Base-by-base conservation (phyloP, 768 basidiomycete genomes). In the Tylopilus subfusipes region DNA sequence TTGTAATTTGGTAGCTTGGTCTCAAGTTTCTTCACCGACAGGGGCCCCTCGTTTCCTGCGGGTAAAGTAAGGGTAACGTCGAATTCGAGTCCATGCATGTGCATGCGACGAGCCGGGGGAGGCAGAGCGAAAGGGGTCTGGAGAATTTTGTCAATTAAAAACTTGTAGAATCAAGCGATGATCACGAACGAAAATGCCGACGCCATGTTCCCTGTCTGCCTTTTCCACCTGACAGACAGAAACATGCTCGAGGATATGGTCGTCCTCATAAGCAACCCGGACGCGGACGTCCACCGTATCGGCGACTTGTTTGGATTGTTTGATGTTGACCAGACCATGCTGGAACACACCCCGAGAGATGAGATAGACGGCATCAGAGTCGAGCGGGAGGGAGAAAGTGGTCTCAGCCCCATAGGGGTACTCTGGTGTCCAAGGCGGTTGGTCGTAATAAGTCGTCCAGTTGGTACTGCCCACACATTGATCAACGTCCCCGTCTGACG, bases 1-100 rank as follows among this genome's bases (percentile, higher is more conserved):
- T 42, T 50, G 40, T 75, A 78, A 54, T 73, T 73, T 14, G 69
- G 71, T 33, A 80, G 52, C 33, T 72, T 63, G 5, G 80, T 81
- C 53, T 74, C 70, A 25, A 83, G 72, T 5, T 60, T 62, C 48
- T 77, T 74, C 58, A 84, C 72, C 3, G 58, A 49, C 6, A 73
- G 60, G 24, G 68, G 40, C 19, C 57, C 44, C 14, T 59, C 48
- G 5, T 48, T 58, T 8, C 64, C 62, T 16, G 62, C 63, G 9
- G 78, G 81, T 3, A 81, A 63, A 42, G 64, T 68, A 14, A 78
- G 58, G 18, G 64, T 71, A 14, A 75, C 64, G 7, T 73, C 71
- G 36, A 77, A 76, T 25, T 48, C 59, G 42, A 76, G 59, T 11
- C 45, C 55, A 19, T 65, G 55, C 18, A 55, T 53, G 5, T 27